A percentile compares a stretch with the other conserved stretches of the same genome.
Evolutionary conservation across 257 asterid species (phyloP).

Genomic region (Fraxinus anomala): DNA sequence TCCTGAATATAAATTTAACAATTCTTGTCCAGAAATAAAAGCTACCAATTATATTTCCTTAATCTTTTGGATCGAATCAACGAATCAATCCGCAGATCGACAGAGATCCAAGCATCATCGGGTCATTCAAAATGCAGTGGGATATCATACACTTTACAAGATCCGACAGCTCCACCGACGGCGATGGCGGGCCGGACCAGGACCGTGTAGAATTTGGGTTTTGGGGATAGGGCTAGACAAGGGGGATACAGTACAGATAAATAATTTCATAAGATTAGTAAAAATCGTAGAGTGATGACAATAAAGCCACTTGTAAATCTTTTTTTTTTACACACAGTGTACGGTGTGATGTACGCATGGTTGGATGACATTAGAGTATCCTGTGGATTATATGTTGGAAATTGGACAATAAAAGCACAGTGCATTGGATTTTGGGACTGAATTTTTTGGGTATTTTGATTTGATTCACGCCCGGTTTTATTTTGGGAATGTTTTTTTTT

Average conservation of each 20-base stretch:
- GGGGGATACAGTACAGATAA: neutral
- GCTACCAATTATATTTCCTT: neutral
- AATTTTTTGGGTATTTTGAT: neutral
- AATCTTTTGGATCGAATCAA: slow-evolving; percentile 28
- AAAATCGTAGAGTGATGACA: neutral
- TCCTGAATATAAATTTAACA: slow-evolving; percentile 15
- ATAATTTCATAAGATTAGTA: neutral
- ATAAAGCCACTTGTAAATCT: no score
- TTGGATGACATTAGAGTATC: no score
- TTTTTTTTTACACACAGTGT: no score
- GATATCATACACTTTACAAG: neutral
- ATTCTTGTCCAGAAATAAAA: slow-evolving; percentile 24
- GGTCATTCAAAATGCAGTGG: neutral
- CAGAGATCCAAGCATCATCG: neutral
- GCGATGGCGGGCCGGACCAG: neutral
- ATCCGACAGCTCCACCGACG: neutral
- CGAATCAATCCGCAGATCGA: slow-evolving; percentile 44
- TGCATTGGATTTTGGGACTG: neutral
- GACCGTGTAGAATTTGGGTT: neutral
- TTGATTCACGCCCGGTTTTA: neutral
- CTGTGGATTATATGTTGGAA: neutral
- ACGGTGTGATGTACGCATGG: no score
- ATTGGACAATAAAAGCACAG: neutral
- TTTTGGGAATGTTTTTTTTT: neutral
- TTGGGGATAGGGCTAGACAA: neutral